A percentile compares a stretch with the other conserved stretches of the same genome.
Evolutionary conservation across 306 rosid genomes (phyloP).

Genomic region (Comarum palustre): DNA sequence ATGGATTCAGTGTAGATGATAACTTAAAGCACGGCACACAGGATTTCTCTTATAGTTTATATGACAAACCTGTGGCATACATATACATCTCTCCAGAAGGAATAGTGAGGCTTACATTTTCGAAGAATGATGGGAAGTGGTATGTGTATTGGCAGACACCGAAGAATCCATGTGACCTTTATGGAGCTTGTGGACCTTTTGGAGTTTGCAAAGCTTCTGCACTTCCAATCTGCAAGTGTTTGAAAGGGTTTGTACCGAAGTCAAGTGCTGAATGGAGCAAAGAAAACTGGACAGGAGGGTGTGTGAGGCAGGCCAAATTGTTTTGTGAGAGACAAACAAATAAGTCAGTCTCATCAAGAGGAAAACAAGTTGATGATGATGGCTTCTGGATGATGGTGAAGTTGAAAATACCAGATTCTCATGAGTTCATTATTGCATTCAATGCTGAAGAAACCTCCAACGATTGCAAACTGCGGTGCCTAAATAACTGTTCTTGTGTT

Average conservation of each 20-base stretch:
- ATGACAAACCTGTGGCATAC: background rate
- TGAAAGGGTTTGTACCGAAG: conserved; percentile 22
- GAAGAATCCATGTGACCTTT: background rate
- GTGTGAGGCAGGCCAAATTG: conserved; percentile 15
- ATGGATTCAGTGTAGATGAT: conserved; percentile 26
- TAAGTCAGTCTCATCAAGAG: background rate
- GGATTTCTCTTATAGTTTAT: conserved; percentile 16
- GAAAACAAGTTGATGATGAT: background rate
- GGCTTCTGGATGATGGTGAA: conserved; percentile 12
- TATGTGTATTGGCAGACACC: conserved; percentile 4
- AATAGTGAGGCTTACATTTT: background rate
- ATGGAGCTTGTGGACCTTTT: conserved; percentile 24
- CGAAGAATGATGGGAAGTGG: background rate
- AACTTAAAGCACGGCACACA: conserved; percentile 28
- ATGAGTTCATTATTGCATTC: background rate
- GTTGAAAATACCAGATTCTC: conserved; percentile 24
- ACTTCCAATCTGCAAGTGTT: conserved; percentile 7
- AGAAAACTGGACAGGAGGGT: conserved; percentile 23
- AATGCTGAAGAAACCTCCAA: background rate
- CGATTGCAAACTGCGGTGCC: conserved; percentile 24
- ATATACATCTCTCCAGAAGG: conserved; percentile 34
- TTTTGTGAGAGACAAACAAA: conserved; percentile 6
- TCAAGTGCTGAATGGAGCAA: conserved; percentile 16
- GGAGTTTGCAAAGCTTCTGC: conserved; percentile 17
- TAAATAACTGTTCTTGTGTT: conserved; percentile 33